These are phyloP conservation scores for Conticribra guillardii DNA, from an alignment of 108 stramenopile species.

Conservation along the genomic window DNA sequence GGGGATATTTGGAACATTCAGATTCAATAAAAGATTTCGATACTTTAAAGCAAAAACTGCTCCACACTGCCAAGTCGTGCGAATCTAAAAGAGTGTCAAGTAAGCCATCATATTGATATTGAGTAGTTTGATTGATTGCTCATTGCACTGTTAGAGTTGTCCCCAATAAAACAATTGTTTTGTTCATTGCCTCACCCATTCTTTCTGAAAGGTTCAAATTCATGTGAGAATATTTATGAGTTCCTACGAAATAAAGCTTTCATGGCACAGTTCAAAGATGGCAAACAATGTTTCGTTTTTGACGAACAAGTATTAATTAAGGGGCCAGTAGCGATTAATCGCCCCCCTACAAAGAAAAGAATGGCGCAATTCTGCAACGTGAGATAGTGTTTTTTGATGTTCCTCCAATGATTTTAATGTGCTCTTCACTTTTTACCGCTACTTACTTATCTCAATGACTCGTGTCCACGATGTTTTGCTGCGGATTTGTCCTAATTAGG, in stretches of 20 bases:
- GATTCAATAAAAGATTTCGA: slow-evolving; percentile 22
- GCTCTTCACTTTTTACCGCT: background rate
- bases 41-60: slow-evolving; percentile 19
- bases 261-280: slow-evolving; percentile 46
- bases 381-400: slow-evolving; percentile 2
- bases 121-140: background rate
- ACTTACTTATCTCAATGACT: too few species aligned
- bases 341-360: background rate
- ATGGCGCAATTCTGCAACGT: slow-evolving; percentile 27
- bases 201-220: slow-evolving; percentile 2
- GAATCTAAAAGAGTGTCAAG: slow-evolving; percentile 5
- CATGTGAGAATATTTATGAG: slow-evolving; percentile 8
- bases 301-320: slow-evolving; percentile 52
- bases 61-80: slow-evolving; percentile 21
- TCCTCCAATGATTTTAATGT: background rate
- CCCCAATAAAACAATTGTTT: background rate
- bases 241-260: slow-evolving; percentile 19
- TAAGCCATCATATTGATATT: background rate
- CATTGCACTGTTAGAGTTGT: too few species aligned
- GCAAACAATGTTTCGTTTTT: slow-evolving; percentile 66
- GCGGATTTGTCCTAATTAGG: too few species aligned
- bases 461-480: too few species aligned
- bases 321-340: slow-evolving; percentile 19
- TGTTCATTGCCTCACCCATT: background rate
- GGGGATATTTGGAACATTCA: slow-evolving; percentile 34